Evolutionary conservation across 306 rosid genomes (phyloP).

Genomic region (Citrullus colocynthis): DNA sequence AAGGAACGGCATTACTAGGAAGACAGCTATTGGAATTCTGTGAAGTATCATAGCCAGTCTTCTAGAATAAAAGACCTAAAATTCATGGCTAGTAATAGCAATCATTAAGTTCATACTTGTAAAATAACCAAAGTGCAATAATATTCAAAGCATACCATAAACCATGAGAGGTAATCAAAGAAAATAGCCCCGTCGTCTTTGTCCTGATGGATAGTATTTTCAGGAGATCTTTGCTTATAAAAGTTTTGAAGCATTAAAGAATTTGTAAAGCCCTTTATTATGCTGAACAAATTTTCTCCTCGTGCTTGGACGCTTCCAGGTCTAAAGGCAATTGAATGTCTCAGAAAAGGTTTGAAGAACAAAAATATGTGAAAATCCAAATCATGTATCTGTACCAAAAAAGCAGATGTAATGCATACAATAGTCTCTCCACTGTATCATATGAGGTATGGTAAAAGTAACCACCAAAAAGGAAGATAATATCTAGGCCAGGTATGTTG

Average conservation of each 20-base stretch:
- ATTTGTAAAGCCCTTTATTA: constrained; percentile 67
- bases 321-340: constrained; percentile 37
- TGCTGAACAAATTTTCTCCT: constrained; percentile 83
- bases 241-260: constrained; percentile 57
- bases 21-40: constrained; percentile 54
- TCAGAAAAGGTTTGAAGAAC: constrained; percentile 31
- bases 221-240: constrained; percentile 30
- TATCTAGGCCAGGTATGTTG: constrained; percentile 91
- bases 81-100: constrained; percentile 12
- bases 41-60: constrained; percentile 75
- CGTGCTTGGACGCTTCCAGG: constrained; percentile 99
- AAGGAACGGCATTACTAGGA: constrained; percentile 39
- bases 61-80: constrained; percentile 72
- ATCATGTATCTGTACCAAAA: constrained; percentile 33
- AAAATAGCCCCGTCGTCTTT: constrained; percentile 60
- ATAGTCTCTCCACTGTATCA: constrained; percentile 82
- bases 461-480: constrained; percentile 94
- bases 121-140: constrained; percentile 7
- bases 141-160: constrained; percentile 66
- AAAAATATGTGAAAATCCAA: constrained; percentile 15
- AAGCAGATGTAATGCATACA: constrained; percentile 61
- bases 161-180: constrained; percentile 83
- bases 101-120: constrained; percentile 11
- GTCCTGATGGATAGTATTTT: constrained; percentile 23
- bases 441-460: constrained; percentile 94